phyloP scores from a whole-genome alignment of 306 rosid species.

The Morella rubra region DNA sequence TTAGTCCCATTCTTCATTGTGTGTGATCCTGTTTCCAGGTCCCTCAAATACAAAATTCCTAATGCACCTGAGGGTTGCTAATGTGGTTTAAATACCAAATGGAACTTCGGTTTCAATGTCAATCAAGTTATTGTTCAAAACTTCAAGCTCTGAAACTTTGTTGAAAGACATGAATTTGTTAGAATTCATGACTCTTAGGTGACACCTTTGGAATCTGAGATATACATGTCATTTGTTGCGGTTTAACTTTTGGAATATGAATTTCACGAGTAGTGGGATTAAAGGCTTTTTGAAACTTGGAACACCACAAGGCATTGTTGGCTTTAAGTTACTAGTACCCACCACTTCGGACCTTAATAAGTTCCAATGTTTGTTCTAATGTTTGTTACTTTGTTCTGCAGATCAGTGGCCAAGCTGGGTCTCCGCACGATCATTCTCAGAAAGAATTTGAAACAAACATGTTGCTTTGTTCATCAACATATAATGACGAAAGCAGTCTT shows the following conservation, averaged over 20 bases:
- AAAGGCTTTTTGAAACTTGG: constrained; percentile 18
- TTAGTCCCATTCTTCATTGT: background rate
- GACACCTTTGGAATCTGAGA: background rate
- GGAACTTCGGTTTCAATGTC: background rate
- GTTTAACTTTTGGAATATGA: no score
- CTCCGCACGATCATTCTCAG: constrained; percentile 37
- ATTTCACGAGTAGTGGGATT: background rate
- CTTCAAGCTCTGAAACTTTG: background rate
- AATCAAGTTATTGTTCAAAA: background rate
- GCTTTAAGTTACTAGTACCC: background rate
- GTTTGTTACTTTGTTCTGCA: constrained; percentile 34
- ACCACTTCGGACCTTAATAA: background rate
- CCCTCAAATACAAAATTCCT: constrained; percentile 33
- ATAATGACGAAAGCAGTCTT: constrained; percentile 74
- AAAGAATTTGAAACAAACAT: constrained; percentile 45
- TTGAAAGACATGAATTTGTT: constrained; percentile 1
- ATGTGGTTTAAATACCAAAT: background rate
- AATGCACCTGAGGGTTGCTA: constrained; percentile 10
- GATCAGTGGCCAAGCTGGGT: constrained; percentile 41
- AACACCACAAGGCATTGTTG: constrained; percentile 14
- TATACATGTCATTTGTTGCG: no score
- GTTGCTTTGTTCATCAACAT: constrained; percentile 37
- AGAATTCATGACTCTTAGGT: background rate
- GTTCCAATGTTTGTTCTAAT: background rate
- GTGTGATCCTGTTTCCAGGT: constrained; percentile 15